Percentiles rank a stretch among this genome's conserved stretches.
Conservation (phyloP, 306 rosid genomes). For the Castanea crenata region DNA sequence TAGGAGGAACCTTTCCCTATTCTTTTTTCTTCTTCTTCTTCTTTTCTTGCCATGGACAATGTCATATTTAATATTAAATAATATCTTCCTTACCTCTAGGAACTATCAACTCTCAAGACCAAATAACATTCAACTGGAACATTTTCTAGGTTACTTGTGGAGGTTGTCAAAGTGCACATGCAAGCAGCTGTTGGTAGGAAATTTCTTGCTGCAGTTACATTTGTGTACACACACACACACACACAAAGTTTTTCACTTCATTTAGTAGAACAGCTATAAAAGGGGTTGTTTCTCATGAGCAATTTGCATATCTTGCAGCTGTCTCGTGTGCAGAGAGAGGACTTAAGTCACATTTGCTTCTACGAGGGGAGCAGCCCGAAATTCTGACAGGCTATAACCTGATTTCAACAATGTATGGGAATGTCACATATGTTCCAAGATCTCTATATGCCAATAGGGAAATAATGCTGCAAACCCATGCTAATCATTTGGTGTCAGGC, state of each 20-base stretch:
- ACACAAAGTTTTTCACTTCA: not conserved
- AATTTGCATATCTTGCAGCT: slow-evolving; percentile 51
- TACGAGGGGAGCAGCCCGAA: slow-evolving; percentile 91
- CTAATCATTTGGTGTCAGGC: slow-evolving; percentile 51
- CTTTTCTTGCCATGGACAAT: not conserved
- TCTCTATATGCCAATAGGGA: slow-evolving; percentile 68
- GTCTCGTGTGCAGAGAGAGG: slow-evolving; percentile 88
- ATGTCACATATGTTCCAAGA: slow-evolving; percentile 78
- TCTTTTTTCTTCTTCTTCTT: not conserved
- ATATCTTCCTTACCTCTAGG: slow-evolving; percentile 16
- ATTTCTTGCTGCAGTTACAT: slow-evolving; percentile 6
- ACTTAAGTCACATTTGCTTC: slow-evolving; percentile 69
- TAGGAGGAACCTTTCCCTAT: not conserved
- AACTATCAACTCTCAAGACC: slow-evolving; percentile 20
- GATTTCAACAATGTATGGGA: slow-evolving; percentile 84
- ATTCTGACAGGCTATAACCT: slow-evolving; percentile 85
- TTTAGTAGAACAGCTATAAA: slow-evolving; percentile 11
- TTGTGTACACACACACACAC: not conserved
- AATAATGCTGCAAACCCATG: slow-evolving; percentile 64
- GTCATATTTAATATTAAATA: not conserved
- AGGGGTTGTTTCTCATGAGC: slow-evolving; percentile 13
- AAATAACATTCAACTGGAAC: slow-evolving; percentile 28
- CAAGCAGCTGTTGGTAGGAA: slow-evolving; percentile 86
- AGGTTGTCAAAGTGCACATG: slow-evolving; percentile 97
- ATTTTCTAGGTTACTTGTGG: slow-evolving; percentile 89